Conservation (phyloP, 2,329 filamentous ascomycete genomes). For the Acarospora socialis region DNA sequence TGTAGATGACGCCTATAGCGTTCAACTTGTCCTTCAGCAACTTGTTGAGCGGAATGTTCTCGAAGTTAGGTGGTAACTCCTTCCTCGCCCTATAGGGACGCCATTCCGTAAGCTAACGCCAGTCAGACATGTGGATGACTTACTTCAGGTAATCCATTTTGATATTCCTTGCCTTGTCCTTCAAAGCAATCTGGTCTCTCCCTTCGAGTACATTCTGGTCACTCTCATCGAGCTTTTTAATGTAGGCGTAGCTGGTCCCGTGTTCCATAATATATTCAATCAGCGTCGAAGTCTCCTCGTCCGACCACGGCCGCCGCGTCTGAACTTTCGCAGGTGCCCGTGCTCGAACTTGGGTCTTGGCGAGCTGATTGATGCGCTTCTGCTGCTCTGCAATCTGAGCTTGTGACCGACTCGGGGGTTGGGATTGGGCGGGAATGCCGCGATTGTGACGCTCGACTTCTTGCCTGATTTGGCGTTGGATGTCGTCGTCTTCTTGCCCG, state of each 20-base stretch:
- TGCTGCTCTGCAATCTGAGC: too few species aligned
- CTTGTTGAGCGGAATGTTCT: constrained; percentile 9
- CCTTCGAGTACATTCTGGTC: constrained; percentile 5
- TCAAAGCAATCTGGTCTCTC: constrained; percentile 17
- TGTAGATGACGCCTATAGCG: constrained; percentile 7
- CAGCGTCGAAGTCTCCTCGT: constrained; percentile 9
- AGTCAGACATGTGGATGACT: constrained; percentile 9
- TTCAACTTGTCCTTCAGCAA: constrained; percentile 8
- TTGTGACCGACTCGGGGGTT: too few species aligned
- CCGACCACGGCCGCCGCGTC: constrained; percentile 10
- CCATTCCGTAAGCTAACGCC: not conserved
- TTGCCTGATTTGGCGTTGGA: not conserved
- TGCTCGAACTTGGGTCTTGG: too few species aligned
- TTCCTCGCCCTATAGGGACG: constrained; percentile 4
- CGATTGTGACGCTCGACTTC: not conserved
- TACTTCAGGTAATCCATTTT: constrained; percentile 27
- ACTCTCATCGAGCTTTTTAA: constrained; percentile 7
- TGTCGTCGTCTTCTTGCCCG: not conserved
- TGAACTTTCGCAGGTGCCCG: constrained; percentile 7
- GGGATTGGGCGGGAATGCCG: too few species aligned
- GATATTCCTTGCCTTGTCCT: constrained; percentile 30
- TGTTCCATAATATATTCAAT: constrained; percentile 9
- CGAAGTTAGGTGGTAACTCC: constrained; percentile 10
- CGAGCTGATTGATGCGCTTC: too few species aligned
- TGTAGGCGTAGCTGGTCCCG: constrained; percentile 9